Base-by-base conservation (phyloP, 805 yeast genomes). In the Komagataella populi region DNA sequence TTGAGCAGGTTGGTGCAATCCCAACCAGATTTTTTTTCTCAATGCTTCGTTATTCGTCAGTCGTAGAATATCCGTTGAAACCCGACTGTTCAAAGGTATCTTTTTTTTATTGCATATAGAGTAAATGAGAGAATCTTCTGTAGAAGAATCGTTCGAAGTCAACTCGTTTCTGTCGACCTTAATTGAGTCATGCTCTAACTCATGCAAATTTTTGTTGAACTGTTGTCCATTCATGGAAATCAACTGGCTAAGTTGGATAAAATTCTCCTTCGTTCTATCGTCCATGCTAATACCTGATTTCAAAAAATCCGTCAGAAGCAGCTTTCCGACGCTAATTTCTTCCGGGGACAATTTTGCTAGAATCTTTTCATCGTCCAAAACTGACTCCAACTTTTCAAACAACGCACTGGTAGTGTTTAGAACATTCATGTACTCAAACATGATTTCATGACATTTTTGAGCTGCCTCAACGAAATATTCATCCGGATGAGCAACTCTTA, bases 381-480 rank as follows among this genome's bases (percentile, higher is more conserved):
- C 81, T n/a, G 64, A 60, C 20, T 75, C 73, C 45, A 93, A 71
- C 47, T 77, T 78, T 48, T 69, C 65, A 60, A 82, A 87, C 24
- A 93, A 70, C 44, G 77, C 83, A 14, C 81, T 84, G 51, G 87
- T 83, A 2, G 98, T 90, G 64, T 93, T 93, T 47, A 93, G 70
- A 50, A 84, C 76, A 65, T 89, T 93, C 99, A 93, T 93, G 65
- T 83, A 90, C 60, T 89, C 95, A 65, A 84, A 91, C 85, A 91
- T 79, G 55, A 80, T 72, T 58, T 87, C 95, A 62, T 91, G 96
- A 44, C 93, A 84, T 47, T 77, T 74, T 60, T 91, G 96, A 1
- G 99, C 96, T 1, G 89, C 90, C 45, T 72, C 73, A 8, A 84
- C 73, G 74, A 87, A 88, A 16, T 70, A 65, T 49, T 70, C 70